Conservation (phyloP, 208 protist species). For the Leishmania gerbilli region DNA sequence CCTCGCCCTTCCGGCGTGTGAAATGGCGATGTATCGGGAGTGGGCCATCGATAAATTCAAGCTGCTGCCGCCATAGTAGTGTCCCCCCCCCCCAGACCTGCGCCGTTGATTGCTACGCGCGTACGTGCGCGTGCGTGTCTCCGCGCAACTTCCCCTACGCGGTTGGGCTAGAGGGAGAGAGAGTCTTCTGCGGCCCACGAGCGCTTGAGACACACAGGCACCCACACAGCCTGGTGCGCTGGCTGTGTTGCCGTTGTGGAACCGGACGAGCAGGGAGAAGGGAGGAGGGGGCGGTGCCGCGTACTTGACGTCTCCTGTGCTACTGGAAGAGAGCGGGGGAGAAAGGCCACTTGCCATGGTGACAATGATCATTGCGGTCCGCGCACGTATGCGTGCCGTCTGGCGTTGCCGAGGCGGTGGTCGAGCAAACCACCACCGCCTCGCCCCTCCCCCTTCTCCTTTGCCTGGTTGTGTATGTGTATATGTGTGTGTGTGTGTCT, state of each 20-base stretch:
- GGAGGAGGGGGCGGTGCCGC: neutral
- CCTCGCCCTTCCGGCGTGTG: constrained; percentile 20
- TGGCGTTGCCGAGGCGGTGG: too few relatives aligned
- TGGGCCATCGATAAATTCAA: constrained; percentile 19
- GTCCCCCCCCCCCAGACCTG: neutral
- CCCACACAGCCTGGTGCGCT: neutral
- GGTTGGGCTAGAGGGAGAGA: neutral
- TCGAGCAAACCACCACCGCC: too few relatives aligned
- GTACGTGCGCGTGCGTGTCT: neutral
- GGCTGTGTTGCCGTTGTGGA: neutral
- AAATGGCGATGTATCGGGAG: constrained; percentile 29
- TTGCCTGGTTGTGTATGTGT: too few relatives aligned
- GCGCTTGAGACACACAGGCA: neutral
- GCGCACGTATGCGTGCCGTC: too few relatives aligned
- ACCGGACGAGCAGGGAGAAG: neutral
- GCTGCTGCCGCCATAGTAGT: neutral
- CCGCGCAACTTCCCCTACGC: neutral
- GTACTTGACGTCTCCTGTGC: neutral
- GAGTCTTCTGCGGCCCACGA: neutral
- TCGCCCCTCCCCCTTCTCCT: too few relatives aligned
- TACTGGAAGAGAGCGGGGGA: neutral
- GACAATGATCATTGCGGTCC: neutral
- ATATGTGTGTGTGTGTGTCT: too few relatives aligned
- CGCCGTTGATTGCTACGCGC: neutral
- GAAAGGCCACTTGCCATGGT: neutral